A percentile compares a stretch with the other conserved stretches of the same genome.
These are phyloP conservation scores for Suillus sp. DNA, from an alignment of 768 basidiomycete genomes.

Conservation along the genomic window DNA sequence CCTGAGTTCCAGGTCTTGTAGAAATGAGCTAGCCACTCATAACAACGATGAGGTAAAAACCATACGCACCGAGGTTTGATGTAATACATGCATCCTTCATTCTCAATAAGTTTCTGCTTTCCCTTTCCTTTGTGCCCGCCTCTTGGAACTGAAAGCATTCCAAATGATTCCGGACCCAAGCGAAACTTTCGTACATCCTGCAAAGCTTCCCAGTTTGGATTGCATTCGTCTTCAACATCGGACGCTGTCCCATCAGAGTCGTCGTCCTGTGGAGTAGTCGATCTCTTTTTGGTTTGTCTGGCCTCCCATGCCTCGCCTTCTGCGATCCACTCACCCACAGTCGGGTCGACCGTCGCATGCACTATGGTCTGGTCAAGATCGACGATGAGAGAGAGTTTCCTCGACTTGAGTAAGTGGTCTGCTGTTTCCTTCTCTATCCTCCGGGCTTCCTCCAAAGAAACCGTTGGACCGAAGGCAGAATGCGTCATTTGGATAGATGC, in stretches of 20 bases:
- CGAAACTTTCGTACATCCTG: conserved; percentile 90
- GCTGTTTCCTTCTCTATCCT: conserved; percentile 85
- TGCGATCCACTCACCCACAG: conserved; percentile 94
- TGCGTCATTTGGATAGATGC: conserved; percentile 95
- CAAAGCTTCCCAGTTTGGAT: conserved; percentile 92
- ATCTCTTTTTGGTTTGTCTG: conserved; percentile 47
- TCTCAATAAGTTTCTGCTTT: conserved; percentile 67
- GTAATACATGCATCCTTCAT: conserved; percentile 92
- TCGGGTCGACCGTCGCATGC: conserved; percentile 97
- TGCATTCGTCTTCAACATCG: conserved; percentile 58
- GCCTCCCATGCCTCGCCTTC: conserved; percentile 84
- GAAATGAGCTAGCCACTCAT: conserved; percentile 13
- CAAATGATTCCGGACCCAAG: conserved; percentile 74
- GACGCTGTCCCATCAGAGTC: conserved; percentile 45
- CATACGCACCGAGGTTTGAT: conserved; percentile 88
- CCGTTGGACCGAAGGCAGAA: conserved; percentile 86
- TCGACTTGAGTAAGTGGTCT: conserved; percentile 68
- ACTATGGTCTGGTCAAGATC: conserved; percentile 99
- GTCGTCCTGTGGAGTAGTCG: conserved; percentile 34
- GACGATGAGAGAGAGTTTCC: conserved; percentile 92
- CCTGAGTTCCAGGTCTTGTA: conserved; percentile 75
- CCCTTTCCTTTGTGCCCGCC: conserved; percentile 47
- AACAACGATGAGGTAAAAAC: not conserved
- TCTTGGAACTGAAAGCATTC: conserved; percentile 47
- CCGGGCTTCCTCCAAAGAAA: conserved; percentile 90